Percentiles rank a stretch among this genome's conserved stretches.
Evolutionary conservation across 805 yeast species (phyloP).

Genomic region (Cyberlindnera americana): DNA sequence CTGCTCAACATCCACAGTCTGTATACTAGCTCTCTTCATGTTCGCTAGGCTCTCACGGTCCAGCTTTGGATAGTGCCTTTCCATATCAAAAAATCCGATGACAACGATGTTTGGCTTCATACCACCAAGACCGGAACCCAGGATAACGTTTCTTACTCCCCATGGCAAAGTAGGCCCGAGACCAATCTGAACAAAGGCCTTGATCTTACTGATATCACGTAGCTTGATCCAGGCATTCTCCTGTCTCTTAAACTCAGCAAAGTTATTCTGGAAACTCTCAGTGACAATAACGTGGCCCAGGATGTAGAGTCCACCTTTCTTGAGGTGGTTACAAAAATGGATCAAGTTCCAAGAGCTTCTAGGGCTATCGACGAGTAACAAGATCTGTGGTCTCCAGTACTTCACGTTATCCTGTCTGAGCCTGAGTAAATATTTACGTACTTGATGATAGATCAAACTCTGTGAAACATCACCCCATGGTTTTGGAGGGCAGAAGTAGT

Average conservation of each 20-base stretch:
- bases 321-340: conserved; percentile 88
- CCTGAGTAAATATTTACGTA: conserved; percentile 80
- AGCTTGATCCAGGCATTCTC: conserved; percentile 79
- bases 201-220: conserved; percentile 71
- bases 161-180: conserved; percentile 84
- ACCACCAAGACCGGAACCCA: conserved; percentile 97
- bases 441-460: conserved; percentile 92
- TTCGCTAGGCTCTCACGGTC: conserved; percentile 1
- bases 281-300: conserved; percentile 86
- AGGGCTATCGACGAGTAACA: conserved; percentile 87
- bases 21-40: conserved; percentile 9
- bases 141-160: conserved; percentile 90
- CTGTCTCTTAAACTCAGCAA: conserved; percentile 66
- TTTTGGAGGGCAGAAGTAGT: conserved; percentile 89
- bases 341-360: conserved; percentile 89
- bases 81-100: conserved; percentile 78
- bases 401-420: conserved; percentile 90
- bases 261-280: conserved; percentile 58
- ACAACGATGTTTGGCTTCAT: conserved; percentile 97
- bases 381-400: conserved; percentile 96
- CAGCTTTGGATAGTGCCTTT: conserved; percentile 26
- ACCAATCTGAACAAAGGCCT: conserved; percentile 92
- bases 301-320: conserved; percentile 91
- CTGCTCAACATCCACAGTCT: conserved; percentile 34
- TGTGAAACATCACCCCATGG: conserved; percentile 99